Evolutionary conservation across 2,329 filamentous ascomycete genomes (phyloP).

Genomic region (Drechslerella coelobrocha): DNA sequence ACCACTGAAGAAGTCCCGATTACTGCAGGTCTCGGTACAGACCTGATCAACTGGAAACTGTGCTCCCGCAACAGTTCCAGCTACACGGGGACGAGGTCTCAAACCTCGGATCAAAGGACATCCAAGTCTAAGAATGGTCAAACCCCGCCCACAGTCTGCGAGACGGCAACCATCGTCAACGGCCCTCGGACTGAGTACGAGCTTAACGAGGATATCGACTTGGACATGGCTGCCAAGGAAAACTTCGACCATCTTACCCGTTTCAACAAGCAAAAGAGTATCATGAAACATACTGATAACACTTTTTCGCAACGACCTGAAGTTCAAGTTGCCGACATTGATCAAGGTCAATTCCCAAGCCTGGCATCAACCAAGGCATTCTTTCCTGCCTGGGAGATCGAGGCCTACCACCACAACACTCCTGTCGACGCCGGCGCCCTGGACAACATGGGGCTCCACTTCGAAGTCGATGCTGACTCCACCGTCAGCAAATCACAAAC

Average conservation of each 20-base stretch:
- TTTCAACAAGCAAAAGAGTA: constrained; percentile 51
- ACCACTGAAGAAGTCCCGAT: constrained; percentile 50
- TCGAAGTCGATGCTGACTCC: constrained; percentile 37
- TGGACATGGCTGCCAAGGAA: constrained; percentile 43
- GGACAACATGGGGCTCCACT: constrained; percentile 31
- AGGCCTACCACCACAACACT: constrained; percentile 24
- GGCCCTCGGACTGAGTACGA: constrained; percentile 34
- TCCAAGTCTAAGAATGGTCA: constrained; percentile 42
- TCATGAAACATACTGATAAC: constrained; percentile 45
- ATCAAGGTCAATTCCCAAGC: constrained; percentile 28
- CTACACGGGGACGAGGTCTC: constrained; percentile 35
- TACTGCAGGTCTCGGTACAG: constrained; percentile 47
- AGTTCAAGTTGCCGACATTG: constrained; percentile 10
- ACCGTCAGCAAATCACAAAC: constrained; percentile 49
- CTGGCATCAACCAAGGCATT: constrained; percentile 37
- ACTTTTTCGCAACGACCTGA: constrained; percentile 8
- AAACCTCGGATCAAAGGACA: constrained; percentile 35
- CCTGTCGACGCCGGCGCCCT: constrained; percentile 27
- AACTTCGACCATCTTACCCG: constrained; percentile 47
- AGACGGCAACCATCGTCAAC: constrained; percentile 45
- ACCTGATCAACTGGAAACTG: constrained; percentile 47
- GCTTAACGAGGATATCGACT: constrained; percentile 47
- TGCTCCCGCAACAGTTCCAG: constrained; percentile 47
- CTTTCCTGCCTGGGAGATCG: constrained; percentile 46
- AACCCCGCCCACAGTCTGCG: constrained; percentile 45